Percentiles rank a stretch among this genome's conserved stretches.
Evolutionary conservation across 2,329 filamentous ascomycete genomes (phyloP).

Genomic region (Conoideocrella luteorostrata): DNA sequence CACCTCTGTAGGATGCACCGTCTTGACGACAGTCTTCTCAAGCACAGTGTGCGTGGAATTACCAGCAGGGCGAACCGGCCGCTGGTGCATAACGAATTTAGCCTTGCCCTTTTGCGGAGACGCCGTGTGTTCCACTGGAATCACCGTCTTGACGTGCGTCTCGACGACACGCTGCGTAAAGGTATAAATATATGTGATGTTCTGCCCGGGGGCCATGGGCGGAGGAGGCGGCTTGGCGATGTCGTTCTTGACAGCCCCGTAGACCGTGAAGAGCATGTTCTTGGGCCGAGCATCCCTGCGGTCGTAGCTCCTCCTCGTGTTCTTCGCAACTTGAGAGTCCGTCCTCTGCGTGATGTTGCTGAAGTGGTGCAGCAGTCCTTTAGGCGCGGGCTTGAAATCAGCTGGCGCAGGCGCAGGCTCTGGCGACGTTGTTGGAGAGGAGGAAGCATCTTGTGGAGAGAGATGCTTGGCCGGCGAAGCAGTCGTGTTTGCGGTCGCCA

Average conservation of each 20-base stretch:
- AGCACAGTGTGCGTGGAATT: slow-evolving; percentile 16
- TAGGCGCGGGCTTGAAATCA: too few relatives aligned
- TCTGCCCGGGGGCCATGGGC: slow-evolving; percentile 18
- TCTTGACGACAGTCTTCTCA: slow-evolving; percentile 21
- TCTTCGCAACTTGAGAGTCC: background rate
- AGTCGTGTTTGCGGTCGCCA: slow-evolving; percentile 9
- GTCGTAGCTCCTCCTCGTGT: background rate
- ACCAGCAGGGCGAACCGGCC: slow-evolving; percentile 24
- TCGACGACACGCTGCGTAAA: background rate
- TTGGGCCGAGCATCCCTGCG: slow-evolving; percentile 22
- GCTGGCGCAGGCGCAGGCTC: too few relatives aligned
- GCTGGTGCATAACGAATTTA: background rate
- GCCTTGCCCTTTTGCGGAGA: background rate
- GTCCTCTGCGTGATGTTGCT: background rate
- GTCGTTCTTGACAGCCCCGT: slow-evolving; percentile 29
- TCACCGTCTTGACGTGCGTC: background rate
- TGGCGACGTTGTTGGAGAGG: background rate
- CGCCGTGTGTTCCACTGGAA: slow-evolving; percentile 1
- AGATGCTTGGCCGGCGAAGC: too few relatives aligned
- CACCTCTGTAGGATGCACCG: slow-evolving; percentile 17
- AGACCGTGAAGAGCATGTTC: slow-evolving; percentile 35
- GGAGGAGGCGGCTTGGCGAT: slow-evolving; percentile 26
- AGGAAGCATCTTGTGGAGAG: too few relatives aligned
- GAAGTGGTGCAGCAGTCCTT: too few relatives aligned
- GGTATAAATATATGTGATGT: slow-evolving; percentile 10